These are phyloP conservation scores for Fonsecaea nubica DNA, from an alignment of 2,329 filamentous ascomycete genomes.

Conservation along the genomic window DNA sequence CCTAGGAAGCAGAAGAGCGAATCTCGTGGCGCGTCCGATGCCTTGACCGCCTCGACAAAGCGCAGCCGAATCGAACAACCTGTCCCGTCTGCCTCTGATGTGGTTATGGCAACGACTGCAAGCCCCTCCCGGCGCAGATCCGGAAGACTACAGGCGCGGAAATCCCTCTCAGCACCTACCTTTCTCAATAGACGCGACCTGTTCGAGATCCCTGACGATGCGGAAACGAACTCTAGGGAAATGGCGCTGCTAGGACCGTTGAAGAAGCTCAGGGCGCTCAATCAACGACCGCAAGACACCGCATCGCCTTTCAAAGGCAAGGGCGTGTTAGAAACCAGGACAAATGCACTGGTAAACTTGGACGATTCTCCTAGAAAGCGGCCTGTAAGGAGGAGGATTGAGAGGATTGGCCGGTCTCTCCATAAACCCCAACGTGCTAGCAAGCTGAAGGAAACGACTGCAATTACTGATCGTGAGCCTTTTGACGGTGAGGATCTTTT, in stretches of 20 bases:
- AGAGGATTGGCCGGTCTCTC: constrained; percentile 18
- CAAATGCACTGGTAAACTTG: constrained; percentile 32
- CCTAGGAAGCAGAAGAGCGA: constrained; percentile 13
- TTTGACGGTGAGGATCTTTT: constrained; percentile 22
- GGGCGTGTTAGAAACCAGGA: constrained; percentile 24
- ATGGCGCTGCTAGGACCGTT: neutral
- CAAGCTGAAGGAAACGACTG: neutral
- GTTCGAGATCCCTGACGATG: constrained; percentile 16
- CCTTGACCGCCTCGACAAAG: neutral
- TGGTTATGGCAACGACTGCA: constrained; percentile 4
- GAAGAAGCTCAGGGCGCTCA: constrained; percentile 25
- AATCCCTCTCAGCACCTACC: constrained; percentile 14
- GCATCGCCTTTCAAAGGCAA: constrained; percentile 34
- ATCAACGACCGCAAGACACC: constrained; percentile 16
- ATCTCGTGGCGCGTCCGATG: neutral
- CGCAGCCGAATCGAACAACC: neutral
- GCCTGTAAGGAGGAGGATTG: constrained; percentile 10
- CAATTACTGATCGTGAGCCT: neutral
- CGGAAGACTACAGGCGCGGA: constrained; percentile 21
- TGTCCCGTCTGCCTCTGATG: neutral
- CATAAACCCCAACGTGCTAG: neutral
- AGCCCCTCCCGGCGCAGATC: constrained; percentile 25
- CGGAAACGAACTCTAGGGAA: neutral
- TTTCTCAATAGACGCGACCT: constrained; percentile 7
- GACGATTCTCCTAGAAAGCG: constrained; percentile 34